These are phyloP conservation scores for Pyricularia sp. DNA, from an alignment of 2,329 filamentous ascomycete species.

Conservation along the genomic window DNA sequence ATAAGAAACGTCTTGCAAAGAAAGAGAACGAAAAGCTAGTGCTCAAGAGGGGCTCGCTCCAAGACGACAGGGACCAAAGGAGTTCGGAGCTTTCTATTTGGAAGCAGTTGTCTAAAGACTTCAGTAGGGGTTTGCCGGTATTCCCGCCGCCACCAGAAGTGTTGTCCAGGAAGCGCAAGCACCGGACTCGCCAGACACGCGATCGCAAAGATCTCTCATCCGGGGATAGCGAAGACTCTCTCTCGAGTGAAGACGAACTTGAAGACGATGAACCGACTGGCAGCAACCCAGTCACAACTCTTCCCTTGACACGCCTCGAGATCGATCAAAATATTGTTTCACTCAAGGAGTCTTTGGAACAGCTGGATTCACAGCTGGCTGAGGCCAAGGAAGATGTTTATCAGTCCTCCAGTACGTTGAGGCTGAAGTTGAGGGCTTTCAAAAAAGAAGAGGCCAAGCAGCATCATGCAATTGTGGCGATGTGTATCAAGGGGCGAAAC, in stretches of 20 bases:
- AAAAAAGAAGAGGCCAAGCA: slow-evolving; percentile 7
- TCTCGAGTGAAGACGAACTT: neutral
- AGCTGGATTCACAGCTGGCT: slow-evolving; percentile 16
- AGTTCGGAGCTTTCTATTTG: neutral
- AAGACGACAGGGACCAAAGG: too few species aligned
- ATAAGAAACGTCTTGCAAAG: too few species aligned
- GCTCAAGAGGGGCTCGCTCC: neutral
- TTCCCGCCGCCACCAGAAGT: neutral
- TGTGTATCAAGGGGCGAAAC: slow-evolving; percentile 46
- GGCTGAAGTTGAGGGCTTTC: slow-evolving; percentile 15
- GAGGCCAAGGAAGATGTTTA: slow-evolving; percentile 26
- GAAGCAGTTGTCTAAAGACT: neutral
- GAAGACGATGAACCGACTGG: slow-evolving; percentile 17
- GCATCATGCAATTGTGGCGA: slow-evolving; percentile 18
- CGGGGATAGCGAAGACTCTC: neutral
- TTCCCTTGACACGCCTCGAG: slow-evolving; percentile 12
- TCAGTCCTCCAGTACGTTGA: slow-evolving; percentile 20
- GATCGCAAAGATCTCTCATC: neutral
- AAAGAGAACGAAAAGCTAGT: neutral
- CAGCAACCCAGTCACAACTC: neutral
- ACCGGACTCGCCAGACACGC: neutral
- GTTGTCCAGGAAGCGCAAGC: neutral
- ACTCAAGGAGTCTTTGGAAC: slow-evolving; percentile 11
- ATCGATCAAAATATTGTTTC: neutral
- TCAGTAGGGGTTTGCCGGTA: neutral